Evolutionary conservation across 768 basidiomycete species (phyloP).

Genomic region (Podaxis sp.): DNA sequence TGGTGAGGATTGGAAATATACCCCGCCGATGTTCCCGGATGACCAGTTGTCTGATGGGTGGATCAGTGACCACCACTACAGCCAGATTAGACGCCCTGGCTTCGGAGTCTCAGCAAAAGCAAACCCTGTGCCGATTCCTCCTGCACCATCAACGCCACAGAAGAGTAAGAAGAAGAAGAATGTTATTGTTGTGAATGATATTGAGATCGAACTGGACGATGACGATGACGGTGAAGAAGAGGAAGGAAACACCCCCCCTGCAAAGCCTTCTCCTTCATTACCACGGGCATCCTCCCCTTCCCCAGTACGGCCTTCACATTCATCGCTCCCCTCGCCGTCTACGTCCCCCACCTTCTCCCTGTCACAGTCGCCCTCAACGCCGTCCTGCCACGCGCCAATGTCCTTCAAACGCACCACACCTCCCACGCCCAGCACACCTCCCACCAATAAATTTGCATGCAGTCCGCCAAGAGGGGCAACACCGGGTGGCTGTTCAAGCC

Average conservation of each 20-base stretch:
- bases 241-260: conserved; percentile 16
- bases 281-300: not conserved
- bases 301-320: not conserved
- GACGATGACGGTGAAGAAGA: conserved; percentile 27
- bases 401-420: conserved; percentile 12
- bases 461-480: not conserved
- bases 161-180: conserved; percentile 24
- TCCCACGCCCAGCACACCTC: no score
- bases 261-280: conserved; percentile 11
- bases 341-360: not conserved
- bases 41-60: not conserved
- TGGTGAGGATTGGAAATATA: not conserved
- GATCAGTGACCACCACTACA: not conserved
- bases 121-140: not conserved
- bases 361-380: not conserved
- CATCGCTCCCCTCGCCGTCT: not conserved
- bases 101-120: not conserved
- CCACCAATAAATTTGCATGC: no score
- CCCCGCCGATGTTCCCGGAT: conserved; percentile 6
- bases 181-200: conserved; percentile 39
- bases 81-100: not conserved
- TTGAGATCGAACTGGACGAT: conserved; percentile 39
- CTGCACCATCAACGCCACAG: conserved; percentile 7
- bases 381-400: conserved; percentile 12
- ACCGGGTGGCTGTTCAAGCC: not conserved